Base-by-base conservation (phyloP, 2,329 filamentous ascomycete species). In the Cercospora janseana region DNA sequence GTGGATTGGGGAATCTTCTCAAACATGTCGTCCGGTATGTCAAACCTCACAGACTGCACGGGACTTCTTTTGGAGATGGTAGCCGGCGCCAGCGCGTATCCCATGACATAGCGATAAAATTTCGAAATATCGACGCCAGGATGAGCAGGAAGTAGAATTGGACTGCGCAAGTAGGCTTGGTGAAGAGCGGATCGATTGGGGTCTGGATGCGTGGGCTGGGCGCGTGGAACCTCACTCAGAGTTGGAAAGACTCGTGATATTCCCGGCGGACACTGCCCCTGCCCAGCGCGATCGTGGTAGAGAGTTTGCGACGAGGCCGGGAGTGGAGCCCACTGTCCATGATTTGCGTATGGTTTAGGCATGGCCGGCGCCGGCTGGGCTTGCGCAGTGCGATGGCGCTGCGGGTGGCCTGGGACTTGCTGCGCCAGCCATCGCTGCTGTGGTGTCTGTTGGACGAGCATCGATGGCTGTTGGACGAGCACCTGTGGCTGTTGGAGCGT, bases 21-120 rank as follows among this genome's bases (percentile, higher is more conserved):
- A 15, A 72, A 56, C 2, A 72, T 63, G 2, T 69, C 64, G 3
- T 64, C 54, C 3, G 72, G 50, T 9, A 85, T 49, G 0, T 58
- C 52, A 54, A 87, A 83, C 2, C 61, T 58, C 29, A 81, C 69
- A 1, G 60, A 56, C 46, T 71, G 68, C 67, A 77, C 55, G 72
- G 60, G 64, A 21, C 63, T 66, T 52, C 27, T 49, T 51, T 20
- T 52, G 48, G 49, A n/a, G n/a, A 69, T 42, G 67, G 63, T 41
- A 55, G 60, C 63, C 0, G 85, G 85, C 1, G 59, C 55, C 5
- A 79, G 60, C 1, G 73, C 69, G 49, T 84, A 79, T 0, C 64
- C 67, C 52, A 75, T 75, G 13, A 86, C 68, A 41, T 75, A 78
- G 55, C 85, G 81, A 60, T 85, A 87, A 44, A 79, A 69, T 4